Evolutionary conservation across 2,329 filamentous ascomycete genomes (phyloP), one percentile per base, ranked within the genome.

Genomic region (Verticillium albo-atrum): DNA sequence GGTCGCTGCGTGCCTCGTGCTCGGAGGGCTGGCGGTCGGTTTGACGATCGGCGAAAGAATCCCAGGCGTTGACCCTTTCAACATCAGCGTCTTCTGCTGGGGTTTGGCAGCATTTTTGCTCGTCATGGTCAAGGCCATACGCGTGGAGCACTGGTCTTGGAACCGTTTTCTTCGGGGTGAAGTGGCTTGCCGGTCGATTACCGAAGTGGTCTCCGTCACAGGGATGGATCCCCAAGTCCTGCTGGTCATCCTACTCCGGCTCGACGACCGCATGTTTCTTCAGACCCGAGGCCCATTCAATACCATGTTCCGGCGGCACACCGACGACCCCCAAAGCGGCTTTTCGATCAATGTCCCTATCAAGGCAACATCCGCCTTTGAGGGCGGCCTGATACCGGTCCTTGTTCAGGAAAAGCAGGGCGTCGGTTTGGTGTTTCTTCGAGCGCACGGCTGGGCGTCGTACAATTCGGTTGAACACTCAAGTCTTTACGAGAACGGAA

Each of bases 1-100:
- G 3, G 9, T 54, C 12, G 54, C 54, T 6, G 32, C 37, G 0
- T 1, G 61, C 3, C 61, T 72, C n/a, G 66, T 63, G 2, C 34
- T 30, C 12, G 68, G 66, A 3, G 70, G 70, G 2, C 35, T 72
- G 3, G 64, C 60, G 4, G 59, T 70, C 14, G 70, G 68, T 10
- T 64, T 71, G 42, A 64, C 60, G 2, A 60, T 72, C 23, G 62
- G 64, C 9, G 35, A 68, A 1, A 61, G 70, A 1, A 63, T 73
- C n/a, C 9, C 47, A 0, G 68, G 66, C 20, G 70, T 73, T 2
- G 70, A 73, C 55, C 71, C 71, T 4, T 72, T 70, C 62, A 67
- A 70, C 56, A 62, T 72, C 23, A 62, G 69, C 1, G 61, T 58
- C 25, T 72, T 66, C 60, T 50, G 56, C 23, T 73, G 70, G 71